Evolutionary conservation across 2,329 filamentous ascomycete genomes (phyloP).

Genomic region (Ophiostoma montium): DNA sequence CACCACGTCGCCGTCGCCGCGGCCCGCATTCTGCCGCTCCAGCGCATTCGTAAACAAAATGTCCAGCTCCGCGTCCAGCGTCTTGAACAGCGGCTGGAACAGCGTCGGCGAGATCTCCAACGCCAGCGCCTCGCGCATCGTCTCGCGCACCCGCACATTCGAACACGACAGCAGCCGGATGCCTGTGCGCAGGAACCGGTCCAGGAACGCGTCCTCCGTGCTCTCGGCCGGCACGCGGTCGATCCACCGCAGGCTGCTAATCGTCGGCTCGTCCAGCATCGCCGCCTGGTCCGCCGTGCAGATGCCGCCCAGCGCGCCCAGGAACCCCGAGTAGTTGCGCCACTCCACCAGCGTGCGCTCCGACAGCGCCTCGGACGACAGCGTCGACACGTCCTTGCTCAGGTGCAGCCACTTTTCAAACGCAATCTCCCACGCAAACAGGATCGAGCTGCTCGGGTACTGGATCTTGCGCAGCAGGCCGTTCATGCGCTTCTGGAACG

Average conservation of each 20-base stretch:
- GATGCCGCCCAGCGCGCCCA: constrained; percentile 51
- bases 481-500: constrained; percentile 53
- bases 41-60: constrained; percentile 44
- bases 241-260: constrained; percentile 49
- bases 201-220: constrained; percentile 45
- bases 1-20: constrained; percentile 44
- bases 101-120: constrained; percentile 48
- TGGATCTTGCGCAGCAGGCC: constrained; percentile 45
- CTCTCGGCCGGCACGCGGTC: constrained; percentile 44
- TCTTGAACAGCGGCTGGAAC: constrained; percentile 49
- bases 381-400: constrained; percentile 47
- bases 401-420: constrained; percentile 52
- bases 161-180: constrained; percentile 50
- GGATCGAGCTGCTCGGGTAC: constrained; percentile 49
- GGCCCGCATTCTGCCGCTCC: constrained; percentile 30
- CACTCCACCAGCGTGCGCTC: constrained; percentile 47
- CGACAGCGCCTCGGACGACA: constrained; percentile 34
- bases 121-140: constrained; percentile 51
- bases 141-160: constrained; percentile 51
- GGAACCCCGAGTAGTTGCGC: constrained; percentile 55
- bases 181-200: constrained; percentile 46
- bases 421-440: constrained; percentile 51
- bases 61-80: constrained; percentile 51
- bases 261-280: constrained; percentile 41
- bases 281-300: constrained; percentile 47